A percentile compares a stretch with the other conserved stretches of the same genome.
phyloP scores from a whole-genome alignment of 345 rosid genomes.

The Rhizophora apiculata region DNA sequence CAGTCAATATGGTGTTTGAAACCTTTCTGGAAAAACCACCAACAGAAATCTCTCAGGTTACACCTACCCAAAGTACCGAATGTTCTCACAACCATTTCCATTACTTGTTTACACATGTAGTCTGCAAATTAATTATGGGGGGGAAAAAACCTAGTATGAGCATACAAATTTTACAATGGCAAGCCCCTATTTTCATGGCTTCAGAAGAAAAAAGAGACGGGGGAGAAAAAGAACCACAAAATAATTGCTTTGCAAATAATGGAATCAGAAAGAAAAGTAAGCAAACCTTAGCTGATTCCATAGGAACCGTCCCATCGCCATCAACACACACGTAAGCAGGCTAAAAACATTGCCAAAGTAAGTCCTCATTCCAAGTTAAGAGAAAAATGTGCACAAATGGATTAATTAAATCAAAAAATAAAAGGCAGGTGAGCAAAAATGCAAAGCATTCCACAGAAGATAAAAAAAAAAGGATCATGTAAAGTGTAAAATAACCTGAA shows the following conservation, averaged over 20 bases:
- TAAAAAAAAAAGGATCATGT: not conserved
- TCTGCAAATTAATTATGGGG: too few species aligned
- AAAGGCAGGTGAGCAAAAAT: not conserved
- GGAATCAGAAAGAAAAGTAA: slow-evolving; percentile 3
- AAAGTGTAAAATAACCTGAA: slow-evolving; percentile 43
- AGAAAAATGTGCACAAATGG: not conserved
- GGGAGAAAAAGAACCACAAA: not conserved
- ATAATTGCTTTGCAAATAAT: not conserved
- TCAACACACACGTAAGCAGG: slow-evolving; percentile 76
- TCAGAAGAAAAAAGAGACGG: too few species aligned
- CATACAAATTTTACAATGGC: too few species aligned
- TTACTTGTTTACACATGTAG: too few species aligned
- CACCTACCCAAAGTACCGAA: too few species aligned
- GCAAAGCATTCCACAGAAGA: not conserved
- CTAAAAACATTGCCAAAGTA: slow-evolving; percentile 42
- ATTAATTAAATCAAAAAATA: not conserved
- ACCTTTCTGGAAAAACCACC: too few species aligned
- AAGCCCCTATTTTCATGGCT: too few species aligned
- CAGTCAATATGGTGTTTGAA: too few species aligned
- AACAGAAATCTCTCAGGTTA: too few species aligned
- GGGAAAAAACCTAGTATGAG: too few species aligned
- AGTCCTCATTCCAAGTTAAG: slow-evolving; percentile 6
- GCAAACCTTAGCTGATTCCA: slow-evolving; percentile 83
- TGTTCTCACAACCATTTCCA: too few species aligned
- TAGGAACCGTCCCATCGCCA: slow-evolving; percentile 96